Percentiles rank a stretch among this genome's conserved stretches.
These are phyloP conservation scores for Lachnellula hyalina DNA, from an alignment of 2,329 filamentous ascomycete species.

Conservation along the genomic window DNA sequence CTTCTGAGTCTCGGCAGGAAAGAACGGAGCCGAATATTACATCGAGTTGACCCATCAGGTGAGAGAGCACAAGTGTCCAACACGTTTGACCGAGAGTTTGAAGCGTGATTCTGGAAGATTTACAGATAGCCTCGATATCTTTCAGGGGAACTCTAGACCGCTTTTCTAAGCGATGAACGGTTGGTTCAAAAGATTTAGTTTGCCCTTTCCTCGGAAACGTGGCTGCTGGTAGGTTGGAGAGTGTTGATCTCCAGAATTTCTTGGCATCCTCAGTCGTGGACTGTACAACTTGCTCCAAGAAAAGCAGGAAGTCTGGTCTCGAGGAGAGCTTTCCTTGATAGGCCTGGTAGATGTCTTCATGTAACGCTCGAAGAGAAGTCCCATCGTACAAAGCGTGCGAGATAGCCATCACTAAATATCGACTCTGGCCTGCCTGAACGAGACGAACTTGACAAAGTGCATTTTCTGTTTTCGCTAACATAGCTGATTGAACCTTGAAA, in stretches of 20 bases:
- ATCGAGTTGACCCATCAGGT: constrained; percentile 59
- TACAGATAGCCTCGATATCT: constrained; percentile 56
- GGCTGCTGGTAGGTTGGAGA: constrained; percentile 46
- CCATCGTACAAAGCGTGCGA: constrained; percentile 88
- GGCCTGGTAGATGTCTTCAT: constrained; percentile 61
- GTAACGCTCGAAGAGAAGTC: constrained; percentile 71
- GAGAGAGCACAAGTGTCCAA: constrained; percentile 68
- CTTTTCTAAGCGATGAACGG: constrained; percentile 40
- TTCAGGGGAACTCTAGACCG: constrained; percentile 38
- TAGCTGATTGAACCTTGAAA: constrained; percentile 36
- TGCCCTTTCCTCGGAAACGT: constrained; percentile 34
- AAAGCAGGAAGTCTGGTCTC: constrained; percentile 45
- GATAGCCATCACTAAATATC: constrained; percentile 61
- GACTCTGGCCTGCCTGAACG: constrained; percentile 29
- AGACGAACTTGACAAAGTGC: constrained; percentile 47
- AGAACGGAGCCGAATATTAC: constrained; percentile 78
- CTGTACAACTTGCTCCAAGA: constrained; percentile 44
- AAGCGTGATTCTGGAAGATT: constrained; percentile 59
- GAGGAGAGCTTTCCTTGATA: constrained; percentile 45
- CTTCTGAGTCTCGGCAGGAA: constrained; percentile 74
- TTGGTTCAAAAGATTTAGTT: constrained; percentile 2
- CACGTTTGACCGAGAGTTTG: constrained; percentile 73
- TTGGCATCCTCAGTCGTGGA: constrained; percentile 40
- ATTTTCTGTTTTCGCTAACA: constrained; percentile 32
- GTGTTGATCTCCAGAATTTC: constrained; percentile 66